Percentiles rank a stretch among this genome's conserved stretches.
phyloP scores from a whole-genome alignment of 2,329 filamentous ascomycete genomes.

The Thielaviopsis populi region DNA sequence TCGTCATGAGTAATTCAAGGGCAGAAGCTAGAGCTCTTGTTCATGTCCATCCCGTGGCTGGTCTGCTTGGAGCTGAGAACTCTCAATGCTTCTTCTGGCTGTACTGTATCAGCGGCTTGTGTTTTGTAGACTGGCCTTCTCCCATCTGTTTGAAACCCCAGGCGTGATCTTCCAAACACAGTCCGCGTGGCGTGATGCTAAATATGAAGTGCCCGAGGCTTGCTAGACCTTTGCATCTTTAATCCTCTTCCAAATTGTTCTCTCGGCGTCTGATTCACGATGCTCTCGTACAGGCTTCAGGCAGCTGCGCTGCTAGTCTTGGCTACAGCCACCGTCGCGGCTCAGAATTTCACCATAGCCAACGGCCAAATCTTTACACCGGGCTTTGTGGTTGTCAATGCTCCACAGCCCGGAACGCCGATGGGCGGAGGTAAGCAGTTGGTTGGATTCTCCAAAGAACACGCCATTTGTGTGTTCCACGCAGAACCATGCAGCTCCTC shows the following conservation, averaged over 20 bases:
- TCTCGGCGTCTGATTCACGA: background rate
- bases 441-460: background rate
- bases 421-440: conserved; percentile 42
- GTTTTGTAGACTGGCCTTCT: background rate
- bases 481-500: background rate
- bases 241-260: background rate
- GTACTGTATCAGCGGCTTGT: background rate
- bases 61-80: background rate
- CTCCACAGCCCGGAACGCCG: conserved; percentile 49
- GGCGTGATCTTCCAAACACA: background rate
- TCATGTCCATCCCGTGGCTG: too few relatives aligned
- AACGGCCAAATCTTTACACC: conserved; percentile 56
- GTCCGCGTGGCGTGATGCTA: background rate
- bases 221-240: background rate
- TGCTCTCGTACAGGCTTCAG: background rate
- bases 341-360: conserved; percentile 38
- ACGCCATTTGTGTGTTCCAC: background rate
- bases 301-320: conserved; percentile 19
- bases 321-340: conserved; percentile 22
- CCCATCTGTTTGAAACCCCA: background rate
- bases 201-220: background rate
- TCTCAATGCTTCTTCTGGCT: background rate
- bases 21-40: too few relatives aligned
- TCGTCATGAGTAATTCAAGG: background rate
- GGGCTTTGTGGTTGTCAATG: conserved; percentile 50